Conservation (phyloP, 805 yeast genomes). For the Allodekkera sacchari region DNA sequence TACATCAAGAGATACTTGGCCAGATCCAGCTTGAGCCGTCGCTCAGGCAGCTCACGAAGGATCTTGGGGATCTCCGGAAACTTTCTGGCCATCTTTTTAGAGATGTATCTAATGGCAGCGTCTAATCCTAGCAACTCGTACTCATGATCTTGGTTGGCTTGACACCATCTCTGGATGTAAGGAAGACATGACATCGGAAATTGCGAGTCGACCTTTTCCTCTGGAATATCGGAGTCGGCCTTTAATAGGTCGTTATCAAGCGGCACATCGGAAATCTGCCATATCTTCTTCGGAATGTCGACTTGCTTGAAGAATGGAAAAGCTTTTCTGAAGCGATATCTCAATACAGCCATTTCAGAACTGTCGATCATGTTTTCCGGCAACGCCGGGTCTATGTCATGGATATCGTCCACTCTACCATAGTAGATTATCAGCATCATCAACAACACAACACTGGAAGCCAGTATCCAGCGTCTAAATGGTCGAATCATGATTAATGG, state of each 20-base stretch:
- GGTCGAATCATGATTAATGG: no score
- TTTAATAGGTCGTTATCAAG: no score
- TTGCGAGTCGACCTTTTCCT: conserved; percentile 16
- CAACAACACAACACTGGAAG: no score
- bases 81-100: conserved; percentile 18
- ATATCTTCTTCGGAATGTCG: conserved; percentile 23
- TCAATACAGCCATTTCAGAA: no score
- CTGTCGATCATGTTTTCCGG: no score
- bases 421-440: no score
- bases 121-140: conserved; percentile 22
- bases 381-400: no score
- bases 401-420: no score
- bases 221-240: conserved; percentile 8
- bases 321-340: no score
- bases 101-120: conserved; percentile 22
- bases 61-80: conserved; percentile 48
- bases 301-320: no score
- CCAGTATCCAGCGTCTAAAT: no score
- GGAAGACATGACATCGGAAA: conserved; percentile 24
- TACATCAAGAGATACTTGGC: conserved; percentile 44
- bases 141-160: conserved; percentile 21
- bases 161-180: conserved; percentile 27
- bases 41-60: conserved; percentile 42
- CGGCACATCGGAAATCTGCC: no score
- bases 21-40: conserved; percentile 43